These are phyloP conservation scores for Hanseniaspora hatyaiensis DNA, from an alignment of 805 yeast genomes.

Conservation along the genomic window DNA sequence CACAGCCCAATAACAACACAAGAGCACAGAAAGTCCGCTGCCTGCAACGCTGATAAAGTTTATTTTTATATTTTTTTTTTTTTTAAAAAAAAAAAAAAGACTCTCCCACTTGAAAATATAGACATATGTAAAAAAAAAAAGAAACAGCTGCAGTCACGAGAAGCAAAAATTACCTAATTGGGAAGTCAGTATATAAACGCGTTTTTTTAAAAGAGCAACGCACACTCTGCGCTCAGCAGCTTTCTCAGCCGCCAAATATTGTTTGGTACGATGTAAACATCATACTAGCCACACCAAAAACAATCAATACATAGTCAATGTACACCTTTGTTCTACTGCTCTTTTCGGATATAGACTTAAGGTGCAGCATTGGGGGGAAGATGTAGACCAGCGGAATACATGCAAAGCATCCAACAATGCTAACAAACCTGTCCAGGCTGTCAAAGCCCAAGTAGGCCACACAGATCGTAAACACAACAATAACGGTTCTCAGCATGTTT, in stretches of 20 bases:
- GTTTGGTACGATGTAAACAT: constrained; percentile 57
- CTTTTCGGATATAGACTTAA: constrained; percentile 35
- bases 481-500: constrained; percentile 43
- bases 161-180: too few species aligned
- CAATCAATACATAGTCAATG: constrained; percentile 38
- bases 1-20: too few species aligned
- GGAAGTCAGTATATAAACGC: too few species aligned
- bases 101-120: too few species aligned
- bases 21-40: too few species aligned
- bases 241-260: constrained; percentile 22
- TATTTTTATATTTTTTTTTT: too few species aligned
- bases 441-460: constrained; percentile 59
- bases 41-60: too few species aligned
- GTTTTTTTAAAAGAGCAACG: background rate
- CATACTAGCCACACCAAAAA: constrained; percentile 52
- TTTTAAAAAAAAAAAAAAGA: too few species aligned
- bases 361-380: constrained; percentile 72
- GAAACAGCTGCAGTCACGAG: too few species aligned
- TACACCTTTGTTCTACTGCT: constrained; percentile 19
- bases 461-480: constrained; percentile 44
- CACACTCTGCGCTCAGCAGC: background rate
- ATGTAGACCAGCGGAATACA: constrained; percentile 77
- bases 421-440: constrained; percentile 60
- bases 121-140: too few species aligned
- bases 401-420: constrained; percentile 74